These are phyloP conservation scores for Pleurotus cornucopiae DNA, from an alignment of 768 basidiomycete genomes.

Conservation along the genomic window DNA sequence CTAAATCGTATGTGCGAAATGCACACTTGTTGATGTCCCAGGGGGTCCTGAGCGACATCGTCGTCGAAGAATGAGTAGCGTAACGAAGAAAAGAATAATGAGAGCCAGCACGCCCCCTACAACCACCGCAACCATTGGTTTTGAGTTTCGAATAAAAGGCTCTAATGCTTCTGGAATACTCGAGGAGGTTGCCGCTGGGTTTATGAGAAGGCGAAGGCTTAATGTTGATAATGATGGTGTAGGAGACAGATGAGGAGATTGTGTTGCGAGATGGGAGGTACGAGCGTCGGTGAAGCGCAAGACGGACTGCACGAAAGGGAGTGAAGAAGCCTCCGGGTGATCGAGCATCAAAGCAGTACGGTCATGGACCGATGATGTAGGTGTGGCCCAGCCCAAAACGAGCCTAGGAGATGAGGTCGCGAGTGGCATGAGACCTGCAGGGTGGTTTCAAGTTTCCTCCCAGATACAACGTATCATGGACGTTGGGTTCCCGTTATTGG, in stretches of 20 bases:
- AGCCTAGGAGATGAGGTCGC: too few relatives aligned
- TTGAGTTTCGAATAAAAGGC: not conserved
- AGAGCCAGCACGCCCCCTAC: not conserved
- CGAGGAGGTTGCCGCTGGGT: not conserved
- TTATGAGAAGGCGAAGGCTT: not conserved
- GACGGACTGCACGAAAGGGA: too few relatives aligned
- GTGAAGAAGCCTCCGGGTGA: too few relatives aligned
- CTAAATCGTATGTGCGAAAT: not conserved
- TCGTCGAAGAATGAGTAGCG: slow-evolving; percentile 1
- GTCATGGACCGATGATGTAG: too few relatives aligned
- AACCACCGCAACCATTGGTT: not conserved
- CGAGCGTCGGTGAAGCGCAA: too few relatives aligned
- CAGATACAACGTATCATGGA: too few relatives aligned
- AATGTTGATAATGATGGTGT: not conserved
- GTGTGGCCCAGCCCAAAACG: too few relatives aligned
- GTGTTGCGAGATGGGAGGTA: too few relatives aligned
- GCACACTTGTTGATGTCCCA: not conserved
- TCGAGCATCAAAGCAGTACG: too few relatives aligned
- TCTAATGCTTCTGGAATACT: not conserved
- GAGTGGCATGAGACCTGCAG: too few relatives aligned
- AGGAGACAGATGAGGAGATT: not conserved
- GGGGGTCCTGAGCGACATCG: not conserved
- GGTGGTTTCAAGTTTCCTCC: too few relatives aligned
- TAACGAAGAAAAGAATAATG: not conserved
- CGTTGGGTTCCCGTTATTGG: too few relatives aligned